phyloP scores from a whole-genome alignment of 768 basidiomycete genomes.

The Termitomyces sp. region DNA sequence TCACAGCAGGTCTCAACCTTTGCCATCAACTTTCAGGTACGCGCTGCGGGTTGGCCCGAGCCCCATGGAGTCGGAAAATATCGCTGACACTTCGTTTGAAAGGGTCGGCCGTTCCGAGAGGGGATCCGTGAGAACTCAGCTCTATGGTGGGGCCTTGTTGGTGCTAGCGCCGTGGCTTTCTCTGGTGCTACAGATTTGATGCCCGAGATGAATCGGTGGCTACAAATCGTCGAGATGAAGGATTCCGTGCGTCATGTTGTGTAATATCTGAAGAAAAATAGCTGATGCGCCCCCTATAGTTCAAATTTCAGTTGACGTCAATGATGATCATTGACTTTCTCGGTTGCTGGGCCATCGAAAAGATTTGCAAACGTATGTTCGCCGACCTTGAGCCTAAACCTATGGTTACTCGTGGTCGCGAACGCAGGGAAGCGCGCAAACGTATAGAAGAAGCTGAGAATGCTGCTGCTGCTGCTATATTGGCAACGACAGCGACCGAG shows the following conservation, averaged over 20 bases:
- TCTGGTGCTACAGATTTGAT: slow-evolving; percentile 91
- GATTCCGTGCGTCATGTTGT: slow-evolving; percentile 44
- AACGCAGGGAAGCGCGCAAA: slow-evolving; percentile 64
- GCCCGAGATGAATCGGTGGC: slow-evolving; percentile 93
- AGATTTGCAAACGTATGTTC: slow-evolving; percentile 77
- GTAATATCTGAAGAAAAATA: not conserved
- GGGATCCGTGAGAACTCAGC: slow-evolving; percentile 94
- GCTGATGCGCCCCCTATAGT: slow-evolving; percentile 38
- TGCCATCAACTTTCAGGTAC: slow-evolving; percentile 92
- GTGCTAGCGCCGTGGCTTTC: slow-evolving; percentile 87
- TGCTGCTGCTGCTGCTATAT: slow-evolving; percentile 7
- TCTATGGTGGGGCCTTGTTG: slow-evolving; percentile 89
- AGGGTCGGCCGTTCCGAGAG: slow-evolving; percentile 97
- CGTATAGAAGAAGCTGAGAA: slow-evolving; percentile 27
- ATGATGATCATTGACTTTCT: slow-evolving; percentile 86
- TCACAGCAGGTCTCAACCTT: slow-evolving; percentile 99
- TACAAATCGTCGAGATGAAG: slow-evolving; percentile 94
- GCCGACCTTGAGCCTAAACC: slow-evolving; percentile 82
- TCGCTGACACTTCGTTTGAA: slow-evolving; percentile 4
- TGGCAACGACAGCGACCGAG: not conserved
- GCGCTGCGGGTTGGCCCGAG: slow-evolving; percentile 1
- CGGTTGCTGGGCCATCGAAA: slow-evolving; percentile 84
- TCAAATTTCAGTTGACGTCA: slow-evolving; percentile 71
- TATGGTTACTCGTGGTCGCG: slow-evolving; percentile 80
- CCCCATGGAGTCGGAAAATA: not conserved